These are phyloP conservation scores for Ensete glaucum DNA, from an alignment of 176 grass and related monocot species.

Conservation along the genomic window DNA sequence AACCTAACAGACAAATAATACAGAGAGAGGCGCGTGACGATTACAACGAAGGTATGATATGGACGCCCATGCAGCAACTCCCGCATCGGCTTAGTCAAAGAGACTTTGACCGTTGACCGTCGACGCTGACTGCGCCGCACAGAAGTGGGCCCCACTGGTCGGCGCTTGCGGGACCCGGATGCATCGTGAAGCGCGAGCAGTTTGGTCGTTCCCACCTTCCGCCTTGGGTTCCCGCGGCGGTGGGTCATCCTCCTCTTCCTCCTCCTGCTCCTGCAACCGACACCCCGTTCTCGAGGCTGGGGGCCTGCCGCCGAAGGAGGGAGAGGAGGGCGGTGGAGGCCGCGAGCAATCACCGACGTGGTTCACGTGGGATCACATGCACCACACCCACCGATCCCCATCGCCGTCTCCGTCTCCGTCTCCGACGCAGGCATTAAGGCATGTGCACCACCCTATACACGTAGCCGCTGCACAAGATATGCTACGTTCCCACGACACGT, in stretches of 20 bases:
- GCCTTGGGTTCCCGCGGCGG: too few species aligned
- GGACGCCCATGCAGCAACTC: background rate
- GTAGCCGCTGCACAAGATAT: too few species aligned
- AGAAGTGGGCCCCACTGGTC: background rate
- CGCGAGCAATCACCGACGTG: background rate
- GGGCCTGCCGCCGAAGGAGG: too few species aligned
- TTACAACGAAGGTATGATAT: background rate
- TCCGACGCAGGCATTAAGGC: background rate
- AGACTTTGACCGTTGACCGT: background rate
- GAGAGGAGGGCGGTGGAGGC: background rate
- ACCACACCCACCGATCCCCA: background rate
- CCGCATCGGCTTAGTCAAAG: background rate
- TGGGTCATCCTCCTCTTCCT: too few species aligned
- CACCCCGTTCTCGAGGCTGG: too few species aligned
- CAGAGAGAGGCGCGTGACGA: too few species aligned
- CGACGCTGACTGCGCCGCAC: background rate
- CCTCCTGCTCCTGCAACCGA: too few species aligned
- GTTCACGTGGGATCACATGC: conserved; percentile 14
- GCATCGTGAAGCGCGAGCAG: background rate
- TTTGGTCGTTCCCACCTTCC: background rate
- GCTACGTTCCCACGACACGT: too few species aligned
- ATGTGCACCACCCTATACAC: background rate
- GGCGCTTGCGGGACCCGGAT: background rate
- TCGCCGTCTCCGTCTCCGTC: background rate
- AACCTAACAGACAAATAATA: too few species aligned